A percentile compares a stretch with the other conserved stretches of the same genome.
Conservation (phyloP, 306 rosid species). For the Boehmeria nivea region DNA sequence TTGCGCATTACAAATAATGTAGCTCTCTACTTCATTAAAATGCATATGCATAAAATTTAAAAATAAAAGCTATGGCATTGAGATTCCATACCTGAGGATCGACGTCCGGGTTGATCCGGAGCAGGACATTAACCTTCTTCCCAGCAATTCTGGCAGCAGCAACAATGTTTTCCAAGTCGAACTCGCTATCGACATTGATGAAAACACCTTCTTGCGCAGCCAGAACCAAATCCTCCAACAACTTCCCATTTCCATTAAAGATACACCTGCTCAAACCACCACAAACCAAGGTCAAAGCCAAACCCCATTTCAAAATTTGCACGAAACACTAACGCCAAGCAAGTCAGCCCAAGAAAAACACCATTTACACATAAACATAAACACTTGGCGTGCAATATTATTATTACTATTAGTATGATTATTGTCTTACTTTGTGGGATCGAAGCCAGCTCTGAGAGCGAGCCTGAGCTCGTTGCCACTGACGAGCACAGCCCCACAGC, state of each 20-base stretch:
- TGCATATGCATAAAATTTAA: too few relatives aligned
- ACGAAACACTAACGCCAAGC: too few relatives aligned
- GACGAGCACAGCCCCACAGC: slow-evolving; percentile 95
- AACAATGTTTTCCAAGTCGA: slow-evolving; percentile 84
- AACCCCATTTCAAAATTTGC: too few relatives aligned
- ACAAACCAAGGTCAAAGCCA: not conserved
- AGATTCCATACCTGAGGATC: slow-evolving; percentile 69
- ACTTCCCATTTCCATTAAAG: slow-evolving; percentile 85
- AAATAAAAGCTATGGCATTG: not conserved
- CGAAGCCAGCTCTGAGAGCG: slow-evolving; percentile 82
- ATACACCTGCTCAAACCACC: slow-evolving; percentile 51
- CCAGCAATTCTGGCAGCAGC: slow-evolving; percentile 72
- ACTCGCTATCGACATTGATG: slow-evolving; percentile 84
- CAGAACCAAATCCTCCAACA: slow-evolving; percentile 83
- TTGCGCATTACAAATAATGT: not conserved
- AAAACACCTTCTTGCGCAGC: slow-evolving; percentile 84
- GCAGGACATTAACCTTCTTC: slow-evolving; percentile 70
- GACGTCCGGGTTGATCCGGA: slow-evolving; percentile 89
- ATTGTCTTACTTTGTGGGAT: slow-evolving; percentile 69
- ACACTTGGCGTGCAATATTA: slow-evolving; percentile 5
- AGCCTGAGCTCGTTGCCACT: slow-evolving; percentile 86
- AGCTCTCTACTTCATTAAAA: not conserved
- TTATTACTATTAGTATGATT: too few relatives aligned
- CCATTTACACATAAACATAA: not conserved
- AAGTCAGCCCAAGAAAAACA: too few relatives aligned